Base-by-base conservation (phyloP, 257 asterid genomes). In the Solanum infundibuliforme region DNA sequence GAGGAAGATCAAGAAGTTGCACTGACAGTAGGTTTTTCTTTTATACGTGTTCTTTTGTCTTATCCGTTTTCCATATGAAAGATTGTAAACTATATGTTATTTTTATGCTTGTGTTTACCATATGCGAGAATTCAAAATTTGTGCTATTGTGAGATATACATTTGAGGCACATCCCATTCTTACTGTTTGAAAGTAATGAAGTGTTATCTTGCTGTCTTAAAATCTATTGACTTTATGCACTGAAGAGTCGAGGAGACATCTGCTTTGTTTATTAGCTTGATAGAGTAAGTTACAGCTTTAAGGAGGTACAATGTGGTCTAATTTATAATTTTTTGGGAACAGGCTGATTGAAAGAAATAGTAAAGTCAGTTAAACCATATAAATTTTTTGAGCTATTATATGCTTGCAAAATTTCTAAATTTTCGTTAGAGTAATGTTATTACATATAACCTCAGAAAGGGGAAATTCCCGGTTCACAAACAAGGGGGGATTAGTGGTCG, bases 1-100 rank as follows among this genome's bases (percentile, higher is more conserved):
- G 91, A 92, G 92, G 92, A 95, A 92, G 96, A 95, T 92, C 96
- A 95, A 90, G 93, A 90, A 60, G 89, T 90, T 71, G 99, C 99
- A 55, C 88, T 95, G 93, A 95, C 91, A 93, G 98, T 95, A 87
- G 36, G 88, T 83, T 36, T 55, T 89, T 34, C 14, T n/a, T 39
- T 27, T 81, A 39, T 60, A 29, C 27, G 2, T 23, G 9, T 9
- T 52, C 46, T 43, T 43, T 58, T 85, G 2, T 83, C 18, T 20
- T 46, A 14, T 31, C n/a, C 25, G 32, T 25, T 87, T 13, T 27
- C 20, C 66, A n/a, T 65, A 36, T 73, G 35, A 46, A 34, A 39
- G 83, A 39, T 27, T 79, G 21, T 79, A 14, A 27, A 79, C 9
- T 25, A 13, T 14, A 25, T 79, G 66, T 27, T 46, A 29, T 43